These are phyloP conservation scores for Vigna nakashimae DNA, from an alignment of 306 rosid species.

Conservation along the genomic window DNA sequence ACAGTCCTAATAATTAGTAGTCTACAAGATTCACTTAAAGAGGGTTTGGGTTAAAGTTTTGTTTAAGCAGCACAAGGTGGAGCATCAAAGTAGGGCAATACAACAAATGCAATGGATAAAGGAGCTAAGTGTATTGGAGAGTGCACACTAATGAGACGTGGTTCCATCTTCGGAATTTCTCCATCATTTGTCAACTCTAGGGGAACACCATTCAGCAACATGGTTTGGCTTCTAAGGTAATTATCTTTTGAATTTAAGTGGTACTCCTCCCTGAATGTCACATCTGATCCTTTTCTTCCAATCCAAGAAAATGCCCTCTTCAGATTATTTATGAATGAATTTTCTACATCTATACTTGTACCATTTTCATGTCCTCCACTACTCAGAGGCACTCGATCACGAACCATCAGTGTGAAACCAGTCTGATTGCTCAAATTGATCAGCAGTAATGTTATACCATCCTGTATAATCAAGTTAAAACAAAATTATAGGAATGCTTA, in stretches of 20 bases:
- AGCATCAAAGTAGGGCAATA: slow-evolving; percentile 57
- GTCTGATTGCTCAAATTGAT: slow-evolving; percentile 89
- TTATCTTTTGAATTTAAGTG: slow-evolving; percentile 71
- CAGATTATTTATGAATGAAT: slow-evolving; percentile 51
- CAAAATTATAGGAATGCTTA: slow-evolving; percentile 21
- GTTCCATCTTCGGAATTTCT: slow-evolving; percentile 70
- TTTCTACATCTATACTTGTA: slow-evolving; percentile 40
- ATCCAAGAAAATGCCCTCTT: slow-evolving; percentile 82
- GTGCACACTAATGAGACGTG: slow-evolving; percentile 46
- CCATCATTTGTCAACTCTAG: slow-evolving; percentile 66
- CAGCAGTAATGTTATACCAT: slow-evolving; percentile 73
- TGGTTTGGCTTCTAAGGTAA: slow-evolving; percentile 63
- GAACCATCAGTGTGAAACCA: slow-evolving; percentile 52
- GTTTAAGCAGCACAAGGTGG: slow-evolving; percentile 47
- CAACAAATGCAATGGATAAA: slow-evolving; percentile 59
- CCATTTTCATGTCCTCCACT: slow-evolving; percentile 29
- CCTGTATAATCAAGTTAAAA: slow-evolving; percentile 53
- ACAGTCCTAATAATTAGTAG: slow-evolving; percentile 23
- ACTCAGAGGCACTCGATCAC: slow-evolving; percentile 44
- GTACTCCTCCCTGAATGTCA: slow-evolving; percentile 79
- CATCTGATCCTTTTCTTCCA: slow-evolving; percentile 72
- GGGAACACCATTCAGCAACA: slow-evolving; percentile 77
- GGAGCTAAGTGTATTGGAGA: slow-evolving; percentile 60
- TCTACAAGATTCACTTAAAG: slow-evolving; percentile 27
- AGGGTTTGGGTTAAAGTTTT: slow-evolving; percentile 29